phyloP scores from a whole-genome alignment of 768 basidiomycete species.

The Auricularia heimuer region DNA sequence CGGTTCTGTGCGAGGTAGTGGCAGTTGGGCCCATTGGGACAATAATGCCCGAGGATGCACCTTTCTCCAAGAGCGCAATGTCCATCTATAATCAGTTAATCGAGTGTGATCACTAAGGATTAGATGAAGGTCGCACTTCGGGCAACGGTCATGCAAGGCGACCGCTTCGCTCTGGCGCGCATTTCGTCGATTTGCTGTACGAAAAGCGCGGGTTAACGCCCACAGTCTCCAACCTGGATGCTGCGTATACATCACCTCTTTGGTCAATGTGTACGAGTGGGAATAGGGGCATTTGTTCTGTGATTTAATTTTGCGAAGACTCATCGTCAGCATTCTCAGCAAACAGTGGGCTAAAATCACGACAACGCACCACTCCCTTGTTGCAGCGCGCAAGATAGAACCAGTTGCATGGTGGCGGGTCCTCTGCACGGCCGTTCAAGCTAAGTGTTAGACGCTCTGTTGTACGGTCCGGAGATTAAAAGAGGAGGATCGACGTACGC shows the following conservation, averaged over 20 bases:
- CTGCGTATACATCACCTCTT: not conserved
- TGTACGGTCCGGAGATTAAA: not conserved
- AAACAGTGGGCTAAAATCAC: not conserved
- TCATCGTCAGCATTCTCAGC: too few species aligned
- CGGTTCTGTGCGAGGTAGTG: not conserved
- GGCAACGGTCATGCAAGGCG: not conserved
- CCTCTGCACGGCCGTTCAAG: not conserved
- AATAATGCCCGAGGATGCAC: not conserved
- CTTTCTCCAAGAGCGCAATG: not conserved
- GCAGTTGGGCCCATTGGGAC: not conserved
- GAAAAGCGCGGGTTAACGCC: not conserved
- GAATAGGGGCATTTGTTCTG: not conserved
- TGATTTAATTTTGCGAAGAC: not conserved
- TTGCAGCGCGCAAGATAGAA: not conserved
- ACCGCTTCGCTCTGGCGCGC: not conserved
- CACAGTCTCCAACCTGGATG: too few species aligned
- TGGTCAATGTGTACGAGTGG: not conserved
- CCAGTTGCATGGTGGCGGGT: not conserved
- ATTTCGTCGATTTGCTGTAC: not conserved
- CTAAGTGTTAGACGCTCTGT: not conserved
- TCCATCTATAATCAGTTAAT: not conserved
- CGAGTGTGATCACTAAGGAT: too few species aligned
- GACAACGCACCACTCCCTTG: not conserved
- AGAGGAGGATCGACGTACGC: not conserved
- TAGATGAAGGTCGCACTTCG: not conserved